Evolutionary conservation across 495 filamentous ascomycete species (phyloP), one percentile per base, ranked within the genome.

Genomic region (Articulospora tetracladia): DNA sequence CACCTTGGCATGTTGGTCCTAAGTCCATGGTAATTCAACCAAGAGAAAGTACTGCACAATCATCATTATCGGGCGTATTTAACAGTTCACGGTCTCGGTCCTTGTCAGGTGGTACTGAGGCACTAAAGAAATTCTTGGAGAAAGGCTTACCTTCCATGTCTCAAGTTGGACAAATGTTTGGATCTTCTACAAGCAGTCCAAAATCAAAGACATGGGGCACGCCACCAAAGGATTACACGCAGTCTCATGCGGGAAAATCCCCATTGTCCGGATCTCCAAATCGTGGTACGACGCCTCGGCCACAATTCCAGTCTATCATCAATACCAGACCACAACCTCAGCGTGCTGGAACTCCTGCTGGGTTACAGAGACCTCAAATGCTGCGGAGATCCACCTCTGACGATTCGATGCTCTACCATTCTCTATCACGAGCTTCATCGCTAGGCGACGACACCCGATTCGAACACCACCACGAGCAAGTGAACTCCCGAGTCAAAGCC

Each of bases 401-500:
- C 20, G 47, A 50, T 27, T 50, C 47, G 3, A 50, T 50, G 47
- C 47, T 50, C 17, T 50, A 50, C 47, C 47, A 50, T 26, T 50
- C 47, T 25, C 25, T 50, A 24, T 27, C 47, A 50, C 24, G 47
- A 25, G 86, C 86, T 0, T 92, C 92, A 0, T 95, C 93, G 1
- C 75, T 95, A 6, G 93, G 93, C 1, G 91, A 97, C 66, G 91
- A 94, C 61, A 80, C 84, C n/a, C 83, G 87, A 47, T 98, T 93
- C 71, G 81, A 87, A 53, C 78, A 93, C 73, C 83, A 95, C 7
- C 83, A 86, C 48, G 82, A 86, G 52, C 86, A 90, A 68, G 86
- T 91, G 56, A 98, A 97, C 64, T 90, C 88, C 58, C 82, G 93
- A 27, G 75, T 94, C 64, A 96, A 96, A 74, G 93, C 93, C 1